Evolutionary conservation across 2,329 filamentous ascomycete species (phyloP), one percentile per base, ranked within the genome.

Genomic region (Phoma sp.): DNA sequence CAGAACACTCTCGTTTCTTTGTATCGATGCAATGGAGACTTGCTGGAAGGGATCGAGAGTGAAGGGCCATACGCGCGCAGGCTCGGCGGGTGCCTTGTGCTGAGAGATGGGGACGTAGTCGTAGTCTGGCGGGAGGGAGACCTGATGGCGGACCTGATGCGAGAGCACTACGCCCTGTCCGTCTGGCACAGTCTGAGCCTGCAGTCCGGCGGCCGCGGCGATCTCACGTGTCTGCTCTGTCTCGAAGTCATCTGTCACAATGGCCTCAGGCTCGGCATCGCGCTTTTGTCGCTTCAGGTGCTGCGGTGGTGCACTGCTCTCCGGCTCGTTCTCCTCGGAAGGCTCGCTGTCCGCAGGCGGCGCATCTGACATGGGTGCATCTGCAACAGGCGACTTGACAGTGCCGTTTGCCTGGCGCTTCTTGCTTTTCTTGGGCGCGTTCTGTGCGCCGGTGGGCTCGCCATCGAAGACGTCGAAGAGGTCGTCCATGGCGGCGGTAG

Each of bases 61-160:
- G 80, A 99, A 99, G 9, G 87, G 85, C 82, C 90, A 99, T 28
- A 82, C 86, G 60, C 91, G 85, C 17, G 95, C 95, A 1, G 95
- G 95, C 60, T 90, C 87, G 52, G 88, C 89, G 10, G 93, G 92
- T n/a, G 92, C 81, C 75, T 92, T 92, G 81, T 99, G 95, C 77
- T 96, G 84, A 18, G 92, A 96, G 47, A 99, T 91, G n/a, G 93
- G 93, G 15, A 96, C 83, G 72, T 96, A 97, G 74, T 93, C 89
- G 80, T 96, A 96, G 73, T 96, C 91, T 9, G 93, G 93, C 2
- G 95, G 95, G 17, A 99, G 82, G 11, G 95, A 91, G 65, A 98
- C 95, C 78, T 99, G 93, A 81, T 99, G 95, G 77, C 96, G 93
- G 66, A 99, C 96, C 79, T 99, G 96, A 80, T 99, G 96, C 39